Conservation (phyloP, 768 basidiomycete species). For the Symmetrospora coprosmae region DNA sequence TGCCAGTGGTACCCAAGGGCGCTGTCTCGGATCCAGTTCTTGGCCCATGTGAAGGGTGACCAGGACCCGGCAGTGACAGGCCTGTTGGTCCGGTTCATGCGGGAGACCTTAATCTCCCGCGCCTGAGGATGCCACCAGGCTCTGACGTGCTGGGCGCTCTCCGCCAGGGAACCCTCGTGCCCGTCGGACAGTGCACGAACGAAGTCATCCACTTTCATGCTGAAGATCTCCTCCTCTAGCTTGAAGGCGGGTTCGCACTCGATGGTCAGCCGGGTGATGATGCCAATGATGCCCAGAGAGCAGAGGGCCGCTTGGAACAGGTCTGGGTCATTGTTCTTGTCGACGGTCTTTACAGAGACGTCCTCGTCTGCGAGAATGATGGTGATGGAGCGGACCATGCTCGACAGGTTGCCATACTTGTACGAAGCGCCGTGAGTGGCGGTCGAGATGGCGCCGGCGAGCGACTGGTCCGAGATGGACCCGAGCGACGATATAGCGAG, state of each 20-base stretch:
- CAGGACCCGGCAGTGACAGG: not conserved
- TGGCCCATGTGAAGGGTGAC: not conserved
- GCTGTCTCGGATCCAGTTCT: slow-evolving; percentile 37
- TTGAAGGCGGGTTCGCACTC: slow-evolving; percentile 69
- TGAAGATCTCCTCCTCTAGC: slow-evolving; percentile 42
- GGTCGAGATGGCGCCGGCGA: slow-evolving; percentile 82
- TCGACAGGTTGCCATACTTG: slow-evolving; percentile 62
- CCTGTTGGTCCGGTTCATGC: slow-evolving; percentile 52
- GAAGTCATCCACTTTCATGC: slow-evolving; percentile 28
- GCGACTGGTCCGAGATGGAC: slow-evolving; percentile 88
- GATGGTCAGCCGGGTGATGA: slow-evolving; percentile 64
- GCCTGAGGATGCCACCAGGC: slow-evolving; percentile 89
- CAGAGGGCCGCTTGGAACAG: slow-evolving; percentile 82
- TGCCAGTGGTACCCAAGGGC: slow-evolving; percentile 66
- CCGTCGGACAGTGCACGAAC: slow-evolving; percentile 21
- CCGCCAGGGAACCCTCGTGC: slow-evolving; percentile 34
- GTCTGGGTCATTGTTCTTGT: too few relatives aligned
- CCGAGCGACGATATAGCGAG: slow-evolving; percentile 86
- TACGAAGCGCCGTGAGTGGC: slow-evolving; percentile 88
- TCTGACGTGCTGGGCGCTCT: slow-evolving; percentile 70
- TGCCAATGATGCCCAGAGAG: slow-evolving; percentile 76
- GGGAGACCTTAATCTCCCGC: slow-evolving; percentile 55
- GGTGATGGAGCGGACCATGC: slow-evolving; percentile 59
- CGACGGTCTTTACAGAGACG: too few relatives aligned
- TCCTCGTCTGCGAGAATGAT: slow-evolving; percentile 56